These are phyloP conservation scores for Isatis lusitanica DNA, from an alignment of 441 rosid species.

Conservation along the genomic window DNA sequence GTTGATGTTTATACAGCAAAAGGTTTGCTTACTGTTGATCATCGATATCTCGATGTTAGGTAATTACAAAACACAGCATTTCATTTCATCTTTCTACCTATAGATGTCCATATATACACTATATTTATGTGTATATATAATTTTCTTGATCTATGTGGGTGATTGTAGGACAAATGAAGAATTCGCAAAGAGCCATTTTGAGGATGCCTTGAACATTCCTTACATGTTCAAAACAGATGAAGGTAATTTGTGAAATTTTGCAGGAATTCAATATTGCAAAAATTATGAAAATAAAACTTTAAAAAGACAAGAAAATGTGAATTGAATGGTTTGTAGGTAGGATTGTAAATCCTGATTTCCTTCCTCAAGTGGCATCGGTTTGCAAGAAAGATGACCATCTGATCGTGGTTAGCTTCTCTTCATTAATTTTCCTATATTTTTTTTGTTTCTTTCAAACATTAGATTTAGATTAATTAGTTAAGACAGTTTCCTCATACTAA, in stretches of 20 bases:
- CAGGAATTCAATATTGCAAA: neutral
- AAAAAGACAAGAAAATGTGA: neutral
- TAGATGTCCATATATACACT: neutral
- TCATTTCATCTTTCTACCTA: neutral
- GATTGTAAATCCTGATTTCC: conserved; percentile 45
- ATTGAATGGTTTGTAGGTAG: conserved; percentile 27
- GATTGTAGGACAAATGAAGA: conserved; percentile 45
- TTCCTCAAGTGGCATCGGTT: conserved; percentile 30
- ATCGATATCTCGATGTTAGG: conserved; percentile 55
- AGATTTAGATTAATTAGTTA: neutral
- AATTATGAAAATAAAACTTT: neutral
- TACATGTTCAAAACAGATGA: conserved; percentile 49
- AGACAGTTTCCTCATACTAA: neutral
- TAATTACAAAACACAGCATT: neutral
- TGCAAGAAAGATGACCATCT: conserved; percentile 42
- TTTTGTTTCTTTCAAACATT: neutral
- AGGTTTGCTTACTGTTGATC: conserved; percentile 40
- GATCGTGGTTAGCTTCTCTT: conserved; percentile 41
- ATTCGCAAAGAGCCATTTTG: conserved; percentile 43
- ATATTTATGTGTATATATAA: neutral
- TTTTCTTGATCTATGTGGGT: neutral
- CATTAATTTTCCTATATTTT: neutral
- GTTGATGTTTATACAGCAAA: conserved; percentile 47
- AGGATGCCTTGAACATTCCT: conserved; percentile 48
- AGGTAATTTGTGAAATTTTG: conserved; percentile 24